Evolutionary conservation across 139 green algal species (phyloP), one percentile per base, ranked within the genome.

Genomic region (Cymbomonas tetramitiformis): DNA sequence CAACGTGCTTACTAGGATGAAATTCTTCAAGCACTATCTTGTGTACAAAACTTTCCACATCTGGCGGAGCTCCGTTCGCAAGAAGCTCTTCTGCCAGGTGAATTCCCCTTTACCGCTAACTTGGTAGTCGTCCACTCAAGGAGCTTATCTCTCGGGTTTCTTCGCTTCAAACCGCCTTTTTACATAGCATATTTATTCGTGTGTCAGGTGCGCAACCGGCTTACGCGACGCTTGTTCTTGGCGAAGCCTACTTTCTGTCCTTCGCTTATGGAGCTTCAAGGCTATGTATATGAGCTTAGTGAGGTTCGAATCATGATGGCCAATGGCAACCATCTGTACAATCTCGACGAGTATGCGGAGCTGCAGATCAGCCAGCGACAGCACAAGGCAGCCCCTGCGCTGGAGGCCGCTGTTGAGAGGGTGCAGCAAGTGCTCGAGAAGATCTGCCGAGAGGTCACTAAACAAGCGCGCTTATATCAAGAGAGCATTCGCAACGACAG

Each of bases 1-100:
- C 56, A 51, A 56, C 40, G 38, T 76, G n/a, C 41, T 76, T 21
- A 40, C 30, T 15, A 38, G 58, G 30, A 72, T 72, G 58, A 24
- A 29, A 5, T 66, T 69, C 38, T 76, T 71, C 57, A 62, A 59
- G 55, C 51, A 64, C 36, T 76, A 70, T 58, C 58, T 66, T 5
- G 32, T 62, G 25, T 24, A 58, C 40, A 71, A 71, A 39, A 52
- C 55, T 43, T 76, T 76, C 69, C 38, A 46, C 10, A 38, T 50
- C 39, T 70, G 62, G 62, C 44, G 36, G 2, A 31, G 25, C 3
- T 47, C 24, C 8, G 62, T 70, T 53, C 32, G 62, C 19, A 43
- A 52, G 36, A 62, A 53, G 32, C 52, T 70, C 15, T 70, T 57
- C 55, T 40, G 3, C 32, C 51, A 56, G 40, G n/a, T n/a, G n/a